Evolutionary conservation across 768 basidiomycete genomes (phyloP), one percentile per base, ranked within the genome.

Genomic region (Panaeolus papilionaceus): DNA sequence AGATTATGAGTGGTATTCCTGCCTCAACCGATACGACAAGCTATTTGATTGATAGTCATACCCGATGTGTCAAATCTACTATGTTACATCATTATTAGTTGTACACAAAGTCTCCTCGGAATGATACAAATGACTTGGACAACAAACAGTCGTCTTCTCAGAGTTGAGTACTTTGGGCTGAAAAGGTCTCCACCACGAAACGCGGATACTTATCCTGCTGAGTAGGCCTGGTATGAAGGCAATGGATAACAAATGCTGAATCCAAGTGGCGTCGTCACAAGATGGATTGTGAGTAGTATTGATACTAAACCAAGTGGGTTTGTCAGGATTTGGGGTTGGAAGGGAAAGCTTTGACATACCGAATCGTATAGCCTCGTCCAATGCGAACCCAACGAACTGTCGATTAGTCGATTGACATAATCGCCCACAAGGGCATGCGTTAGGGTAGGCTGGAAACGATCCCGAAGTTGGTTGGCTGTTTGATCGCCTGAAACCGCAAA

Each of bases 311-410:
- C 39, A 20, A 63, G 23, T 38, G 40, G 66, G 28, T 44, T 66
- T 33, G 33, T 33, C 33, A 33, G 14, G 38, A 65, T 28, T 6
- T 14, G 38, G 37, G 14, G 28, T 7, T 14, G 3, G 8, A 58
- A 45, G 18, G 1, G 51, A 39, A 45, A 11, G 3, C 23, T 18
- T 38, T 16, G 38, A 66, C 91, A 74, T 74, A 95, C 94, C 68
- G 95, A 98, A 79, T 99, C 98, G 76, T 99, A 99, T 39, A 99
- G 79, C 71, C 96, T 85, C 42, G 98, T 99, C 92, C 96, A 99
- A 69, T 93, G 90, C 38, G 94, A 96, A 12, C 94, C 95, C 58
- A 98, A 80, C 0, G 96, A 97, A 65, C 86, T 92, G 69, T 98
- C 91, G 69, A 99, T 92, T 54, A 99, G 82, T 61, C 90, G 84